These are phyloP conservation scores for Calocybe gangraenosa DNA, from an alignment of 768 basidiomycete genomes.

Conservation along the genomic window DNA sequence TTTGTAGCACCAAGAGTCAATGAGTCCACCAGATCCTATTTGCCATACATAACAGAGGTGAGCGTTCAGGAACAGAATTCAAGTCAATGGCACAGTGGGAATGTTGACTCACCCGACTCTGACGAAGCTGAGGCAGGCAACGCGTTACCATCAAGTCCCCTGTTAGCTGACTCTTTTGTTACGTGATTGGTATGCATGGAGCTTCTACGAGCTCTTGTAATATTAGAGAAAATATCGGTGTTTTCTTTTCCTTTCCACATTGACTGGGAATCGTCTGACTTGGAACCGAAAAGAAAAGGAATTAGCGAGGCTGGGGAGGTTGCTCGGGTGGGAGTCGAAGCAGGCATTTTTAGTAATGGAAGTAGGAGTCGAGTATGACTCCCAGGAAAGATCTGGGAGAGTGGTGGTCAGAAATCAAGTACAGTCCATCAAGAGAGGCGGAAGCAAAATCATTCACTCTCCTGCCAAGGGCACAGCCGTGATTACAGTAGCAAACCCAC, in stretches of 20 bases:
- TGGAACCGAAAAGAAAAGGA: slow-evolving; percentile 20
- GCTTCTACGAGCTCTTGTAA: slow-evolving; percentile 20
- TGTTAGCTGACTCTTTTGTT: slow-evolving; percentile 24
- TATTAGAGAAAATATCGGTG: slow-evolving; percentile 12
- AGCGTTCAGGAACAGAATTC: too few species aligned
- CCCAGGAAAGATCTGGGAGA: slow-evolving; percentile 14
- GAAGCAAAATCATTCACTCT: slow-evolving; percentile 14
- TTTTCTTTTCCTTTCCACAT: slow-evolving; percentile 13
- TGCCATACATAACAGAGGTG: background rate
- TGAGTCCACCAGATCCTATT: slow-evolving; percentile 11
- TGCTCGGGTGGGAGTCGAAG: slow-evolving; percentile 21
- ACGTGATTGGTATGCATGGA: slow-evolving; percentile 25
- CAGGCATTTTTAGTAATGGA: slow-evolving; percentile 14
- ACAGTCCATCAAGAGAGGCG: slow-evolving; percentile 13
- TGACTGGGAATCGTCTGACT: slow-evolving; percentile 13
- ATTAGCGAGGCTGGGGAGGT: slow-evolving; percentile 21
- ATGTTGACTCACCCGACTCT: slow-evolving; percentile 16
- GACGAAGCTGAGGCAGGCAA: slow-evolving; percentile 15
- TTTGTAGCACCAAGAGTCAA: slow-evolving; percentile 22
- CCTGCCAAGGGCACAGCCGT: slow-evolving; percentile 16
- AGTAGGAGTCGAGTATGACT: slow-evolving; percentile 15
- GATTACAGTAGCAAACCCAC: slow-evolving; percentile 9
- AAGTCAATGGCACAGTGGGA: background rate
- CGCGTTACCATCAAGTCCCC: slow-evolving; percentile 16
- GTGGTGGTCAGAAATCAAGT: slow-evolving; percentile 16